Evolutionary conservation across 192 early-diverging fungal species (phyloP), one percentile per base, ranked within the genome.

Genomic region (Mortierella claussenii): DNA sequence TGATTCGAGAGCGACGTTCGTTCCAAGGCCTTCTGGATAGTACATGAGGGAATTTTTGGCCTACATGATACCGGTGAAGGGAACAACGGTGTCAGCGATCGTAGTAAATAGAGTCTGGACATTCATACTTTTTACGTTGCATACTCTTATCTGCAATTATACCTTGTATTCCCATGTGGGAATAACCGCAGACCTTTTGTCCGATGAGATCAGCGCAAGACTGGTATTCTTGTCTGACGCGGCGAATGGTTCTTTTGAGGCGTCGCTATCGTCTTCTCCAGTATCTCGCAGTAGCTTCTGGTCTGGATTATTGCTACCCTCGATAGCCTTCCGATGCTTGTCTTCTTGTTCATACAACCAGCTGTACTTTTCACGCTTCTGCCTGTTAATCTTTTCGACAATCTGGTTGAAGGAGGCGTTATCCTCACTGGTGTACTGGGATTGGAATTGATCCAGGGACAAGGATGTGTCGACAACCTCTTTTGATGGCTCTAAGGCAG

Each of bases 1-100:
- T 9, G 70, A 57, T 26, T 68, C 46, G 8, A 79, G 65, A 21
- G 79, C 43, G 40, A 84, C 33, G 58, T 65, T 37, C 66, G 82
- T 32, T 51, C 85, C 57, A 13, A 78, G 55, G 13, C 81, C 87
- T 28, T 91, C 86, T 0, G 88, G 89, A 53, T 76, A 75, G 66
- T 93, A 92, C 92, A 94, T 93, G n/a, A 94, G 65, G 0, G 86
- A 42, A 55, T 92, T 93, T 43, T 84, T 86, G n/a, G 88, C 82
- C 78, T 87, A 60, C 24, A 34, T 15, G 37, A 10, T 28, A 27
- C 15, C 12, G 49, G 23, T 1, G 27, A 24, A 33, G 30, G 20
- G n/a, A 8, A 21, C 36, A 4, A 61, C 17, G 23, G 33, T 28
- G 15, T 51, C 30, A 54, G 31, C 4, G 28, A 20, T 34, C 7